These are phyloP conservation scores for Erythrobasidium hasegawianum DNA, from an alignment of 1,284 basidiomycete species.

Conservation along the genomic window DNA sequence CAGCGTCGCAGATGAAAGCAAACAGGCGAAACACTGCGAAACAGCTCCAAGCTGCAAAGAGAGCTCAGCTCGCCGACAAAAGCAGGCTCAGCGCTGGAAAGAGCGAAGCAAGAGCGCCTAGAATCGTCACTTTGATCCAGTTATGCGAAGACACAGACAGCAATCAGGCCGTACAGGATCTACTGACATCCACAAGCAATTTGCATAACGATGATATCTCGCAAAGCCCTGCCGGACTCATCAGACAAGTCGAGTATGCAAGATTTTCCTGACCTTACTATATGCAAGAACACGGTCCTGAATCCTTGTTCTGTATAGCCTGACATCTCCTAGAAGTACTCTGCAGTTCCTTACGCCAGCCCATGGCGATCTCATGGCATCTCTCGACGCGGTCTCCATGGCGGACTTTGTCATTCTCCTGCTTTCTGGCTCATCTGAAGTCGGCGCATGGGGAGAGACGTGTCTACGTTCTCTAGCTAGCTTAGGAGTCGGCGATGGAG, in stretches of 20 bases:
- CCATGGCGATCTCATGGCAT: slow-evolving; percentile 59
- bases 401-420: slow-evolving; percentile 88
- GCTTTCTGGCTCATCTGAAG: slow-evolving; percentile 75
- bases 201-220: slow-evolving; percentile 54
- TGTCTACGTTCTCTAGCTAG: slow-evolving; percentile 69
- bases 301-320: slow-evolving; percentile 25
- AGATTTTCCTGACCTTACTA: neutral
- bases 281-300: slow-evolving; percentile 61
- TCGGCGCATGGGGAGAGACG: slow-evolving; percentile 80
- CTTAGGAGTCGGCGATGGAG: slow-evolving; percentile 67
- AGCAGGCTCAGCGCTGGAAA: slow-evolving; percentile 51
- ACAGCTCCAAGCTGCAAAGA: slow-evolving; percentile 68
- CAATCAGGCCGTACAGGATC: slow-evolving; percentile 56
- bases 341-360: slow-evolving; percentile 71
- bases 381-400: slow-evolving; percentile 79
- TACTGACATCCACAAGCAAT: slow-evolving; percentile 65
- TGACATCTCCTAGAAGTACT: slow-evolving; percentile 55
- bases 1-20: slow-evolving; percentile 59
- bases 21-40: slow-evolving; percentile 75
- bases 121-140: slow-evolving; percentile 58
- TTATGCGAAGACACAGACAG: slow-evolving; percentile 65
- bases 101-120: slow-evolving; percentile 51
- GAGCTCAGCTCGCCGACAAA: slow-evolving; percentile 58
- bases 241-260: slow-evolving; percentile 35
- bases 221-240: slow-evolving; percentile 39